Evolutionary conservation across 495 filamentous ascomycete genomes (phyloP).

Genomic region (Lepraria neglecta): DNA sequence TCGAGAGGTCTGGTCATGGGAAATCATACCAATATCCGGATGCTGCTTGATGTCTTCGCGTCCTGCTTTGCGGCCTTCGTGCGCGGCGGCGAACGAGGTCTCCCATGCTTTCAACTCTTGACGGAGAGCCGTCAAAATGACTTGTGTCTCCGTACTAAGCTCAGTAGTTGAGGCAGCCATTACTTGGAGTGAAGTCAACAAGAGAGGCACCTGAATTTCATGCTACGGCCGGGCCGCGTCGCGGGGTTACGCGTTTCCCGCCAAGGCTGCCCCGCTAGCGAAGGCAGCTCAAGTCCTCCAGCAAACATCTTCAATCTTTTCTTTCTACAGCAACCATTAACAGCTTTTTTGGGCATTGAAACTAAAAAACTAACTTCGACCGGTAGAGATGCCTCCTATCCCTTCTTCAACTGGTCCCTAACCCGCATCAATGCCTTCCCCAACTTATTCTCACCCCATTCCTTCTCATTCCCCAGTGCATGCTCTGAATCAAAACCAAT

Average conservation of each 20-base stretch:
- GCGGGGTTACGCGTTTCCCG: slow-evolving; percentile 1
- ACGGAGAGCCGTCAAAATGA: slow-evolving; percentile 42
- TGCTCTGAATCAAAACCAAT: slow-evolving; percentile 49
- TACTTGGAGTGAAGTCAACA: background rate
- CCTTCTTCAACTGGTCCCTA: slow-evolving; percentile 35
- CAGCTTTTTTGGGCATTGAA: too few species aligned
- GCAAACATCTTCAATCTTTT: too few species aligned
- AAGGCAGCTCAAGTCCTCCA: background rate
- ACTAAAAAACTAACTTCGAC: background rate
- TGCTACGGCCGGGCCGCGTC: background rate
- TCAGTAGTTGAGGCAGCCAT: background rate
- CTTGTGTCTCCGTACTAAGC: slow-evolving; percentile 8
- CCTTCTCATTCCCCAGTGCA: slow-evolving; percentile 39
- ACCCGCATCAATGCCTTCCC: slow-evolving; percentile 51
- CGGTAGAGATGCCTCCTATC: background rate
- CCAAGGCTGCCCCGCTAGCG: background rate
- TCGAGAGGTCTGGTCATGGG: slow-evolving; percentile 8
- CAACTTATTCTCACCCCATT: slow-evolving; percentile 60
- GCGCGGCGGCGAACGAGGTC: slow-evolving; percentile 58
- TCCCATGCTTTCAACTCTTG: slow-evolving; percentile 85
- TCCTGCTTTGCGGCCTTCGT: slow-evolving; percentile 69
- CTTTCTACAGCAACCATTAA: too few species aligned
- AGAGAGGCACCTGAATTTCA: background rate
- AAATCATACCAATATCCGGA: slow-evolving; percentile 65
- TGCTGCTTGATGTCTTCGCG: slow-evolving; percentile 84